Evolutionary conservation across 2,329 filamentous ascomycete species (phyloP), one percentile per base, ranked within the genome.

Genomic region (Arthrinium puccinioides): DNA sequence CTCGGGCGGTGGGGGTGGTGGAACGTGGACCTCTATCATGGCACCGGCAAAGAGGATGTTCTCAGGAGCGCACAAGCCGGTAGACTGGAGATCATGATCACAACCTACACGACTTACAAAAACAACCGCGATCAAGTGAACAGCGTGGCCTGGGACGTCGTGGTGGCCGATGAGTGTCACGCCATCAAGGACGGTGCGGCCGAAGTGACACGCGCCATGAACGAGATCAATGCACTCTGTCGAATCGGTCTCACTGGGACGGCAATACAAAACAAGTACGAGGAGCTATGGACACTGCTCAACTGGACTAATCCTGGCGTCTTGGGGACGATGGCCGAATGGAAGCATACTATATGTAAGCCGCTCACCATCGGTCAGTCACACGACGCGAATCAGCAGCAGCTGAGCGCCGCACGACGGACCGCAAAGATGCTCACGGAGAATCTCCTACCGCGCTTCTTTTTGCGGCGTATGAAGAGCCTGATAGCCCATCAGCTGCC

Each of bases 201-300:
- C 0, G 84, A 83, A 44, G 84, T 83, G 7, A 92, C 90, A 0
- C 78, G 84, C 52, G 82, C 88, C 1, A 90, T 98, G 83, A 85
- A 87, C 50, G 78, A 89, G 43, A 70, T 97, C 48, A 98, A 98
- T 50, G 80, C 89, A 0, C 73, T 97, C 3, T 97, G 92, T 54
- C 78, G 92, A 23, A 89, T 98, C 43, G 92, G 92, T 0, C 69
- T 98, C 8, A 97, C 89, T 0, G 92, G 92, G 2, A 98, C 92
- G 0, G 90, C 90, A 0, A 96, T 98, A 30, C 92, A 98, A 56
- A 98, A 98, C 60, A 92, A 87, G 47, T 98, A 98, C 56, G 87
- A 96, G 55, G 92, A 98, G 58, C 72, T 98, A 1, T 98, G 90
- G 90, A 94, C 88, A 0, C 69, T 98, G 0, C 68, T 98, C 3